Evolutionary conservation across 2,329 filamentous ascomycete genomes (phyloP).

Genomic region (Alternaria sp.): DNA sequence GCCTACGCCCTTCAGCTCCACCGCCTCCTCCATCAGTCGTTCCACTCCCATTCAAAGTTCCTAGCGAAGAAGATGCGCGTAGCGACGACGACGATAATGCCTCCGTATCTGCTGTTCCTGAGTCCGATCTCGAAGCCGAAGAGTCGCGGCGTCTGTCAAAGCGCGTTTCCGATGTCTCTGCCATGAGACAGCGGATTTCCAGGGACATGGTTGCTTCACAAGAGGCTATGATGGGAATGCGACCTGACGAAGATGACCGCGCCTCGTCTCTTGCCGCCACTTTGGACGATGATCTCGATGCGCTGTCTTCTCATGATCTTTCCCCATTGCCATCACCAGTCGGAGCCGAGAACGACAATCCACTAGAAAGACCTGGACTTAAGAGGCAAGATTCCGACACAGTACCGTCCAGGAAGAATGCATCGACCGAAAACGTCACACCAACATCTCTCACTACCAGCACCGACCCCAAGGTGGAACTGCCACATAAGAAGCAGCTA

Average conservation of each 20-base stretch:
- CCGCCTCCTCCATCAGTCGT: slow-evolving; percentile 64
- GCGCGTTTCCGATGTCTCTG: slow-evolving; percentile 44
- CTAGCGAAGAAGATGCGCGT: slow-evolving; percentile 54
- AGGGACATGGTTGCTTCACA: slow-evolving; percentile 38
- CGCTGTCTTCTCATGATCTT: slow-evolving; percentile 43
- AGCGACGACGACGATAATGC: slow-evolving; percentile 57
- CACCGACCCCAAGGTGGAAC: slow-evolving; percentile 42
- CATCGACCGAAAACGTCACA: not conserved
- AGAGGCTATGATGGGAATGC: slow-evolving; percentile 47
- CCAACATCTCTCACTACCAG: slow-evolving; percentile 35
- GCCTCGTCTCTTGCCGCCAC: slow-evolving; percentile 61
- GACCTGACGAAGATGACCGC: slow-evolving; percentile 50
- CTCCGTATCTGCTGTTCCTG: slow-evolving; percentile 66
- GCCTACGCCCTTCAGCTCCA: slow-evolving; percentile 43
- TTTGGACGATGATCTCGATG: slow-evolving; percentile 67
- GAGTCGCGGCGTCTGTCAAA: slow-evolving; percentile 46
- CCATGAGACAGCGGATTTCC: slow-evolving; percentile 37
- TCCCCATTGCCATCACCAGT: slow-evolving; percentile 40
- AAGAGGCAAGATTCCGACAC: not conserved
- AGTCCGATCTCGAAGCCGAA: slow-evolving; percentile 25
- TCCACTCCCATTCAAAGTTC: slow-evolving; percentile 71
- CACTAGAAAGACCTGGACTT: not conserved
- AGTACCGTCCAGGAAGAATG: not conserved
- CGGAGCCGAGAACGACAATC: slow-evolving; percentile 19
- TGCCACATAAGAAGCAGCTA: slow-evolving; percentile 15